Conservation (phyloP, 805 yeast species). For the Pichia ethanolica region DNA sequence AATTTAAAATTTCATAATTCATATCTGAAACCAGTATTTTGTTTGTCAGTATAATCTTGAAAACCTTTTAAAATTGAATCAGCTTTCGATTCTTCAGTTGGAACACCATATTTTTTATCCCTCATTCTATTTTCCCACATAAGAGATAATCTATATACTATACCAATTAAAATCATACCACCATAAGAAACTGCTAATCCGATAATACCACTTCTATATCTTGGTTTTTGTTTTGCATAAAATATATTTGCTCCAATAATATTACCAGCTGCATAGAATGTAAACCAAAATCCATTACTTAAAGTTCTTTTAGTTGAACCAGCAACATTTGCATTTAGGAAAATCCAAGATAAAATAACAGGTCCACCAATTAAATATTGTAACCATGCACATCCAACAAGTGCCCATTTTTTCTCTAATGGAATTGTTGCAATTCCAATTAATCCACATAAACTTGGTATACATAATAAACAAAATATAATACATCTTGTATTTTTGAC, state of each 20-base stretch:
- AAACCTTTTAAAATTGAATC: not conserved
- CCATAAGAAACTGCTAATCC: not conserved
- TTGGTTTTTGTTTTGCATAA: not conserved
- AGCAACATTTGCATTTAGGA: not conserved
- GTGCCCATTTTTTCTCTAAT: not conserved
- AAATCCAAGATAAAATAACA: slow-evolving; percentile 3
- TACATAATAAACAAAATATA: not conserved
- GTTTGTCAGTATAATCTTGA: not conserved
- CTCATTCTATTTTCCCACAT: not conserved
- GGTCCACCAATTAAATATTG: slow-evolving; percentile 2
- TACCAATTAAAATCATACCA: slow-evolving; percentile 1
- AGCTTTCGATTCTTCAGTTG: not conserved
- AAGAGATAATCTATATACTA: not conserved
- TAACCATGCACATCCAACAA: slow-evolving; percentile 2
- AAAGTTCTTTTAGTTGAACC: not conserved
- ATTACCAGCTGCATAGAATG: not conserved
- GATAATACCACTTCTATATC: not conserved
- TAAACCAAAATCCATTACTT: not conserved
- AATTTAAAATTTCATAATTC: not conserved
- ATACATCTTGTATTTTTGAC: slow-evolving; percentile 1
- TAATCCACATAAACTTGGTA: slow-evolving; percentile 1
- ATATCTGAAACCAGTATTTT: not conserved
- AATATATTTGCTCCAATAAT: not conserved
- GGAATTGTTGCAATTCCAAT: slow-evolving; percentile 1
- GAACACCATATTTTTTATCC: not conserved